A percentile compares a stretch with the other conserved stretches of the same genome.
Conservation (phyloP, 345 rosid genomes). For the Salix udensis region DNA sequence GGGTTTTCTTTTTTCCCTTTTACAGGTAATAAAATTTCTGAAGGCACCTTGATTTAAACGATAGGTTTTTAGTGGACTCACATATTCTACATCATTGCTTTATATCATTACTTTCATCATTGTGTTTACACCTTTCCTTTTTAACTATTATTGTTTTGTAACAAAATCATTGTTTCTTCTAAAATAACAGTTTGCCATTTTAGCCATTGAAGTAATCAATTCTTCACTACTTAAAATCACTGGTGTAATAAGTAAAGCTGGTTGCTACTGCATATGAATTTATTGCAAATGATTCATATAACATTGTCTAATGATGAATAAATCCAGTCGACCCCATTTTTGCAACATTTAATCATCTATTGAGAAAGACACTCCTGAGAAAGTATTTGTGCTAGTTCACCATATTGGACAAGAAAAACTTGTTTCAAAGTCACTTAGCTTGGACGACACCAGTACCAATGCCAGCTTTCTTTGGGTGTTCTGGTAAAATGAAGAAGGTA, state of each 20-base stretch:
- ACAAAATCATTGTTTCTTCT: background rate
- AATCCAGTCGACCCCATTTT: background rate
- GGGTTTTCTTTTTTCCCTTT: background rate
- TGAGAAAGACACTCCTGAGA: background rate
- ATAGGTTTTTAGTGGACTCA: background rate
- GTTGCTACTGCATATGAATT: background rate
- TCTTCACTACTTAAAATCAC: constrained; percentile 1
- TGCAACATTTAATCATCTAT: background rate
- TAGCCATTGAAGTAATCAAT: background rate
- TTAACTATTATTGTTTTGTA: background rate
- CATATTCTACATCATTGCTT: background rate
- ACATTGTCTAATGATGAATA: background rate
- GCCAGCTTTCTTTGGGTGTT: background rate
- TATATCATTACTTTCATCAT: constrained; percentile 1
- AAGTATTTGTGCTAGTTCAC: background rate
- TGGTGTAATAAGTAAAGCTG: background rate
- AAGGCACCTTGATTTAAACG: background rate
- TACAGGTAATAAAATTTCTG: background rate
- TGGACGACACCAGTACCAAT: background rate
- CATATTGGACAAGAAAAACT: background rate
- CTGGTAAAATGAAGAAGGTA: background rate
- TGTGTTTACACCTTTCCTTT: background rate
- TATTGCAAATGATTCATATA: background rate
- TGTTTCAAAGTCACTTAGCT: background rate
- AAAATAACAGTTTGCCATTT: background rate